Base-by-base conservation (phyloP, 305 asterid genomes). In the Fraxinus platypoda region DNA sequence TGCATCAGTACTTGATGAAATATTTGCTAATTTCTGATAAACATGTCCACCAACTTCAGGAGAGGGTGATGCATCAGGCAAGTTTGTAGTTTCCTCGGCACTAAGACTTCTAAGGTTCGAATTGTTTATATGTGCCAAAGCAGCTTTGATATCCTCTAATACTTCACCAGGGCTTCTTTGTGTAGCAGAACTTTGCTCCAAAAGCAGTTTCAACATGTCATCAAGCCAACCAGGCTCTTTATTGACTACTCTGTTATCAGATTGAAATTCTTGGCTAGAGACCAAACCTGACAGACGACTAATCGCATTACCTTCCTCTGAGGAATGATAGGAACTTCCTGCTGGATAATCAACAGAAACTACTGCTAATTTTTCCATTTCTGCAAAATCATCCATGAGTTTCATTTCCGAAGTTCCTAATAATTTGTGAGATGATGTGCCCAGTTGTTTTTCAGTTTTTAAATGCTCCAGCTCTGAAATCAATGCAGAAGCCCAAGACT, bases 361-460 rank as follows among this genome's bases (percentile, higher is more conserved):
- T 0, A 90, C 77, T 2, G 95, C 97, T 83, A 93, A 81, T 85
- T 91, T 95, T 84, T 95, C 98, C 97, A 95, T 95, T 91, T 95
- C 97, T 57, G 90, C 93, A 81, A 95, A 95, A 87, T 93, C 98
- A 85, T 91, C 97, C 98, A 95, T 93, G 80, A 95, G 90, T 82
- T 88, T 88, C 89, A 93, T 91, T 77, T 95, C 98, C 19, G 93
- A 85, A 83, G 91, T 78, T 80, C 89, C 94, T 85, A 87, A 86
- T 19, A 84, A 80, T 81, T 82, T 70, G 70, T 74, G 76, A 66
- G 89, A 85, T 8, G 91, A 88, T 6, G 84, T 83, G 25, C 80
- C 83, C 6, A 81, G 78, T 74, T 79, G 84, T 75, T 86, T 92
- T 84, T 86, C 91, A 78, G 41, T 88, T 83, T 82, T 91, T 34